Conservation (phyloP, 805 yeast genomes). For the Pichia occidentalis region DNA sequence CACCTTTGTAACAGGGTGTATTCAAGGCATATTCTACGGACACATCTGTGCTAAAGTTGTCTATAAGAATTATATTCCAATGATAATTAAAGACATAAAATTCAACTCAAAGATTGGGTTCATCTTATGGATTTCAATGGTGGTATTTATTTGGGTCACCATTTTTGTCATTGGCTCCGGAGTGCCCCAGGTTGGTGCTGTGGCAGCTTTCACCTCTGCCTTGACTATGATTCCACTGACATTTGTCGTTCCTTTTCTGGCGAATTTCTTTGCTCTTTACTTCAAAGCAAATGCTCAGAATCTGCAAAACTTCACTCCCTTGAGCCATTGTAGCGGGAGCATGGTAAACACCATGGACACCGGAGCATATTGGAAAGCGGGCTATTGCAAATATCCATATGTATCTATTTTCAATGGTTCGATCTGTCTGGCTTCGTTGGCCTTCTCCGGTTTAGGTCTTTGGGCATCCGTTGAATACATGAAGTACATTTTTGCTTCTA, state of each 20-base stretch:
- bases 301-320: neutral
- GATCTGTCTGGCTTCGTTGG: slow-evolving; percentile 22
- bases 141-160: slow-evolving; percentile 13
- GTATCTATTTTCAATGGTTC: slow-evolving; percentile 18
- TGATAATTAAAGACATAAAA: slow-evolving; percentile 28
- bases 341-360: slow-evolving; percentile 4
- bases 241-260: slow-evolving; percentile 22
- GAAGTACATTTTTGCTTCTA: slow-evolving; percentile 21
- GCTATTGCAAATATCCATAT: slow-evolving; percentile 17
- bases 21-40: slow-evolving; percentile 41
- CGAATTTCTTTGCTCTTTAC: slow-evolving; percentile 18
- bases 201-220: slow-evolving; percentile 24
- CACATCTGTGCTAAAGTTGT: slow-evolving; percentile 41
- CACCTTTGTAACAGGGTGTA: slow-evolving; percentile 34
- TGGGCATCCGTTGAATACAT: slow-evolving; percentile 27
- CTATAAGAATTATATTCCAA: slow-evolving; percentile 34
- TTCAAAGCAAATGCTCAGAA: slow-evolving; percentile 2
- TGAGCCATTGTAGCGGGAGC: too few species aligned
- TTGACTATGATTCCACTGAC: slow-evolving; percentile 25
- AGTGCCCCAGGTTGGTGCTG: slow-evolving; percentile 23
- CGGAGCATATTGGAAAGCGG: slow-evolving; percentile 12
- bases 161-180: slow-evolving; percentile 21
- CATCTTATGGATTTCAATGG: slow-evolving; percentile 15
- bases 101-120: slow-evolving; percentile 31
- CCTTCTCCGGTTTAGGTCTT: slow-evolving; percentile 28